Evolutionary conservation across 2,329 filamentous ascomycete genomes (phyloP), one percentile per base, ranked within the genome.

Genomic region (Penicillium sp.): DNA sequence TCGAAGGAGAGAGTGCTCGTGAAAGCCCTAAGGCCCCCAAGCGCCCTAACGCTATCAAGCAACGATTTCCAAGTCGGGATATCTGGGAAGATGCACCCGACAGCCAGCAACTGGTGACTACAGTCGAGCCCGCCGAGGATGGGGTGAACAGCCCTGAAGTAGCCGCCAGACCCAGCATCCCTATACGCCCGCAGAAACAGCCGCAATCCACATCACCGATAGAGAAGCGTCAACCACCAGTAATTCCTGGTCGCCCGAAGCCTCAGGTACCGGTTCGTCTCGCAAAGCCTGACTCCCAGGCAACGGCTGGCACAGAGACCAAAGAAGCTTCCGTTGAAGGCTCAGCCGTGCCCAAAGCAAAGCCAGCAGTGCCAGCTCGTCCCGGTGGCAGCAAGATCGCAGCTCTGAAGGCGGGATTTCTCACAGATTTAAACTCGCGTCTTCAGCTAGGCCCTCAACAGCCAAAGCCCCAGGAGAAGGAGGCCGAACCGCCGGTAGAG

Each of bases 31-130:
- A 66, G 42, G 31, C 52, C 42, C 67, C 74, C 16, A 58, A 67
- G 19, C 76, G 88, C 23, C 84, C 88, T 5, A 80, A 79, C 16
- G 71, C 83, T 64, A 44, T 67, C 25, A 80, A 86, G 57, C 87
- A 88, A 51, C 86, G 92, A 13, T 98, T 98, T 73, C 93, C 93
- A 0, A 96, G 93, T 72, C 87, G 87, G 54, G 93, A 98, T 75
- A 87, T 97, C 43, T 97, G 93, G 93, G 93, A 98, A 77, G 93
- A 98, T 72, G 88, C 85, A 0, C 93, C 93, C 1, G 92, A 96
- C 67, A 93, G 91, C 68, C 84, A 90, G 56, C 83, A 89, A 62
- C 83, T 96, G 21, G 87, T 92, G 68, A 90, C 93, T 0, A 93
- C 89, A 75, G 43, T 80, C 59, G 65, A 71, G 73, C 25, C 84